phyloP scores from a whole-genome alignment of 2,329 filamentous ascomycete genomes.

The Phialemoniopsis sp. region DNA sequence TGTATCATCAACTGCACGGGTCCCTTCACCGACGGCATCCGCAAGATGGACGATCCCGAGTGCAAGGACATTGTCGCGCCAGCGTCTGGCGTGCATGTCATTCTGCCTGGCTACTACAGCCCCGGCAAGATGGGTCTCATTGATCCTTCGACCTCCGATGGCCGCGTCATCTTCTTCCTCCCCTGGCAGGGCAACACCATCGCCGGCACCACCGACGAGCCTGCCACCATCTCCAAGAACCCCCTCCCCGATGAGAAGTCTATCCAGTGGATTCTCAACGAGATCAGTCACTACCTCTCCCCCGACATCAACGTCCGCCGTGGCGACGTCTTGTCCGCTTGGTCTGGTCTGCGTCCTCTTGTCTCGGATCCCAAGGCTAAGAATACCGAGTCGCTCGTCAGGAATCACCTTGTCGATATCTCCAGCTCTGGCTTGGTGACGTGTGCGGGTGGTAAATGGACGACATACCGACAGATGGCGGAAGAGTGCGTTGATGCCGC shows the following conservation, averaged over 20 bases:
- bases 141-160: constrained; percentile 76
- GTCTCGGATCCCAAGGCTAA: constrained; percentile 77
- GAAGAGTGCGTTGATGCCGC: constrained; percentile 82
- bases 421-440: constrained; percentile 74
- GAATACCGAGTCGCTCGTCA: constrained; percentile 79
- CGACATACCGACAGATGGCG: constrained; percentile 84
- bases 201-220: constrained; percentile 76
- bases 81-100: constrained; percentile 77
- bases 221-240: constrained; percentile 62
- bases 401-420: constrained; percentile 74
- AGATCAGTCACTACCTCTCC: constrained; percentile 71
- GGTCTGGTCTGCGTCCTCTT: constrained; percentile 74
- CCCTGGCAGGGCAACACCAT: constrained; percentile 87
- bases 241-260: constrained; percentile 73
- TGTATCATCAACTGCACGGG: constrained; percentile 83
- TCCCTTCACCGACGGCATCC: constrained; percentile 75
- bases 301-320: constrained; percentile 72
- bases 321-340: constrained; percentile 74
- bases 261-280: constrained; percentile 77
- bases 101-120: constrained; percentile 75
- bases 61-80: constrained; percentile 73
- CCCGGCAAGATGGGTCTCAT: constrained; percentile 80
- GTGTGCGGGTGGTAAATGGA: constrained; percentile 84
- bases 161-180: constrained; percentile 84
- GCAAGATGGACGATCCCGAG: constrained; percentile 72